phyloP scores from a whole-genome alignment of 2,329 filamentous ascomycete species.

The Microsporum canis region DNA sequence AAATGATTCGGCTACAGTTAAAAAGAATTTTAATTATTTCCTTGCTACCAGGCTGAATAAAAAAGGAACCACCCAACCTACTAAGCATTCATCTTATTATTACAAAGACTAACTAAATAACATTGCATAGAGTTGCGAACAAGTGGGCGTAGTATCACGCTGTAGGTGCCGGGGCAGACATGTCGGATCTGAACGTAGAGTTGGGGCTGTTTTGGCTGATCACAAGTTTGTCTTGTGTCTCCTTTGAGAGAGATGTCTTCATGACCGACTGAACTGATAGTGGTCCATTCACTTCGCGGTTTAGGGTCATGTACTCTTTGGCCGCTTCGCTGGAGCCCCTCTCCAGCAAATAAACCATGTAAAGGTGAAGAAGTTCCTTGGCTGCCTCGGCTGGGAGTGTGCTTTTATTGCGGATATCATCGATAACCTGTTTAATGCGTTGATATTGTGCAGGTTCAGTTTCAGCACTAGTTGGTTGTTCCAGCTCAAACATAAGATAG shows the following conservation, averaged over 20 bases:
- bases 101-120: not conserved
- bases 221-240: not conserved
- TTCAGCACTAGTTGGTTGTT: slow-evolving; percentile 59
- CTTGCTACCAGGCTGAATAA: too few species aligned
- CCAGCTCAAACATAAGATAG: slow-evolving; percentile 80
- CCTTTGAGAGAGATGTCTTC: slow-evolving; percentile 11
- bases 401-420: slow-evolving; percentile 62
- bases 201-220: not conserved
- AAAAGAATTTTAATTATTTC: too few species aligned
- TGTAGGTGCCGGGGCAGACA: not conserved
- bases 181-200: not conserved
- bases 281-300: slow-evolving; percentile 72
- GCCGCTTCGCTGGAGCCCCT: slow-evolving; percentile 72
- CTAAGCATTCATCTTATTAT: not conserved
- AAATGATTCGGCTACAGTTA: too few species aligned
- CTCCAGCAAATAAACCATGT: slow-evolving; percentile 75
- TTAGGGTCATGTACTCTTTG: slow-evolving; percentile 71
- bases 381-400: slow-evolving; percentile 56
- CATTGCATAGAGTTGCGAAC: not conserved
- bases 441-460: slow-evolving; percentile 55
- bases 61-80: not conserved
- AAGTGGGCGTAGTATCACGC: not conserved
- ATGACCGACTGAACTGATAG: slow-evolving; percentile 29
- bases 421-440: slow-evolving; percentile 69
- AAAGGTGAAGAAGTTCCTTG: slow-evolving; percentile 63